A percentile compares a stretch with the other conserved stretches of the same genome.
These are phyloP conservation scores for Rhizopogon roseolus DNA, from an alignment of 768 basidiomycete genomes.

Conservation along the genomic window DNA sequence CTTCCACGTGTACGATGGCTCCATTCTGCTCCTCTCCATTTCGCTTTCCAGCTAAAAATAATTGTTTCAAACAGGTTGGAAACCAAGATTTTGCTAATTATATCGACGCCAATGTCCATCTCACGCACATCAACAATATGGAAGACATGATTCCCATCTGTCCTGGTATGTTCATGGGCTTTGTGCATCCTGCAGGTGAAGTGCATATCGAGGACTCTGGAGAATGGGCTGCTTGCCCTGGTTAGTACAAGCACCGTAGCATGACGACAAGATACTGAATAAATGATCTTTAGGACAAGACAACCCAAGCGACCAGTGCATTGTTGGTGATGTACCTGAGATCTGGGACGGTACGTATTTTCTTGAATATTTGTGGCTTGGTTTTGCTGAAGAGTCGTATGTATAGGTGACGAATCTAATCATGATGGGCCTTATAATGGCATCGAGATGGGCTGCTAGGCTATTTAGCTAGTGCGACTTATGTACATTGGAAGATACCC, in stretches of 20 bases:
- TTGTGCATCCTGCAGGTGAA: slow-evolving; percentile 36
- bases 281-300: slow-evolving; percentile 44
- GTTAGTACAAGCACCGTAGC: slow-evolving; percentile 16
- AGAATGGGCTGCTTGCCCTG: slow-evolving; percentile 52
- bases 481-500: not conserved
- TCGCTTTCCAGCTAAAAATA: not conserved
- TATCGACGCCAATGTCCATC: slow-evolving; percentile 38
- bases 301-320: slow-evolving; percentile 38
- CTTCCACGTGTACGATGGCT: slow-evolving; percentile 27
- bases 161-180: slow-evolving; percentile 34
- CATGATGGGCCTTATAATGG: slow-evolving; percentile 41
- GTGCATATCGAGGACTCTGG: slow-evolving; percentile 40
- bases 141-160: slow-evolving; percentile 34
- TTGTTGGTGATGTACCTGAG: slow-evolving; percentile 23
- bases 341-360: slow-evolving; percentile 32
- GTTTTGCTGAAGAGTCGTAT: not conserved
- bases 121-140: slow-evolving; percentile 55
- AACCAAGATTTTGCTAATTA: slow-evolving; percentile 59
- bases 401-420: slow-evolving; percentile 27
- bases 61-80: slow-evolving; percentile 34
- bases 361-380: not conserved
- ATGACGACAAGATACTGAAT: not conserved
- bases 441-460: slow-evolving; percentile 15
- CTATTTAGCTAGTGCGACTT: not conserved
- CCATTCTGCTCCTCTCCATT: not conserved